Percentiles rank a stretch among this genome's conserved stretches.
These are phyloP conservation scores for Orbilia blumenaviensis DNA, from an alignment of 2,329 filamentous ascomycete species.

Conservation along the genomic window DNA sequence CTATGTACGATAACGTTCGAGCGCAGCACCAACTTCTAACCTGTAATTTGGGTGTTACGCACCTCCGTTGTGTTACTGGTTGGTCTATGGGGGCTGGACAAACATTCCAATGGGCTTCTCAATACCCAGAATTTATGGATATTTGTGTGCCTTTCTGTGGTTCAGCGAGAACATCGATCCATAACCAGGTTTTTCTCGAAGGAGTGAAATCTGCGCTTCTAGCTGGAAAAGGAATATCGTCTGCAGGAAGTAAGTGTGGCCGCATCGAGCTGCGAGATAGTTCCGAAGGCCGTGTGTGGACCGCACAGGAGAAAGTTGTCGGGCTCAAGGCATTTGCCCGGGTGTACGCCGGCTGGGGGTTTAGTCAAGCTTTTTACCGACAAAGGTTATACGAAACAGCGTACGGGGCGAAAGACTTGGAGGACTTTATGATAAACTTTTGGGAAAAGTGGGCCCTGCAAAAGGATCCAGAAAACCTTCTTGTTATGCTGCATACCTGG, in stretches of 20 bases:
- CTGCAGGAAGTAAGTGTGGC: conserved; percentile 62
- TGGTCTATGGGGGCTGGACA: conserved; percentile 78
- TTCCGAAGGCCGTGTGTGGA: conserved; percentile 64
- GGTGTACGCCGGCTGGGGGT: conserved; percentile 83
- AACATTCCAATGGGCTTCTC: conserved; percentile 71
- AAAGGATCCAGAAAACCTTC: conserved; percentile 78
- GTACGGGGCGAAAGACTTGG: conserved; percentile 74
- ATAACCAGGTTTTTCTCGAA: conserved; percentile 75
- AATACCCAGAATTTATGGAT: conserved; percentile 73
- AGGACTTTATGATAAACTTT: conserved; percentile 77
- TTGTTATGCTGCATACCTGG: conserved; percentile 81
- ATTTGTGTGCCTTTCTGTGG: conserved; percentile 72
- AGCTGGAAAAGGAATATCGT: conserved; percentile 63
- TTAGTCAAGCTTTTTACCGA: conserved; percentile 80
- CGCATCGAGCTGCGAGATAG: conserved; percentile 60
- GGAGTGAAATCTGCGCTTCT: conserved; percentile 71
- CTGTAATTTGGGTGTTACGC: conserved; percentile 69
- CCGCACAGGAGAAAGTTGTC: conserved; percentile 65
- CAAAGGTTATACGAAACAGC: conserved; percentile 65
- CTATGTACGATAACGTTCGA: conserved; percentile 74
- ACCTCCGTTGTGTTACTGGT: conserved; percentile 71
- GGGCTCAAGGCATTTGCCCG: conserved; percentile 76
- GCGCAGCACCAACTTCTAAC: conserved; percentile 75
- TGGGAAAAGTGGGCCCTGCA: conserved; percentile 79
- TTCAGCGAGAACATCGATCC: conserved; percentile 70